Percentiles rank a stretch among this genome's conserved stretches.
Evolutionary conservation across 345 rosid species (phyloP).

Genomic region (Populus nigra): DNA sequence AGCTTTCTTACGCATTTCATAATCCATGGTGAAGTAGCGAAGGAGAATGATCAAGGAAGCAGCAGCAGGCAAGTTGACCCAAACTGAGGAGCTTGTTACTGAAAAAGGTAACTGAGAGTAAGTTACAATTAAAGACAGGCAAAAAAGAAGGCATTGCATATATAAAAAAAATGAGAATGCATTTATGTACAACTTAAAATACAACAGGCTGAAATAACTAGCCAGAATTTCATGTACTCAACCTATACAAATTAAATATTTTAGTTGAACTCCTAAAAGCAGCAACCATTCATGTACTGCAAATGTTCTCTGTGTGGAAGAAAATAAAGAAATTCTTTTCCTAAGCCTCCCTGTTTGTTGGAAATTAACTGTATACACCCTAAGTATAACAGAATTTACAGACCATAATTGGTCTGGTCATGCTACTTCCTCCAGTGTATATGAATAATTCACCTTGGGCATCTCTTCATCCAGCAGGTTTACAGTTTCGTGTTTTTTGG

Average conservation of each 20-base stretch:
- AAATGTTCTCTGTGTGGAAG: not conserved
- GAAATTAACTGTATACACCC: not conserved
- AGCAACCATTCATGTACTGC: not conserved
- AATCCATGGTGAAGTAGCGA: slow-evolving; percentile 78
- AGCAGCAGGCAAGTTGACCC: slow-evolving; percentile 93
- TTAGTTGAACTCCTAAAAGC: not conserved
- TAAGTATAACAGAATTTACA: not conserved
- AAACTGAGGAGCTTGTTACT: slow-evolving; percentile 98
- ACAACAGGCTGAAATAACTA: not conserved
- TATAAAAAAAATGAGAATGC: not conserved
- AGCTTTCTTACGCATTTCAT: slow-evolving; percentile 75
- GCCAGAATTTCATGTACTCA: not conserved
- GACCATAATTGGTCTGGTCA: not conserved
- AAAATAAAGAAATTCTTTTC: not conserved
- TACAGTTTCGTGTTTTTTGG: not conserved
- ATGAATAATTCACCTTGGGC: not conserved
- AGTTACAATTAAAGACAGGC: slow-evolving; percentile 17
- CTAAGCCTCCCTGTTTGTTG: not conserved
- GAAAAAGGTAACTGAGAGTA: slow-evolving; percentile 25
- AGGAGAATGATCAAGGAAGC: slow-evolving; percentile 71
- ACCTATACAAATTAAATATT: not conserved
- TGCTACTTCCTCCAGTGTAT: not conserved
- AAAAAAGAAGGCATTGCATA: slow-evolving; percentile 4
- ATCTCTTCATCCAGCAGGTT: not conserved
- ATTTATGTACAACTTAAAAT: not conserved